phyloP scores from a whole-genome alignment of 768 basidiomycete species.

The Russula sp. region DNA sequence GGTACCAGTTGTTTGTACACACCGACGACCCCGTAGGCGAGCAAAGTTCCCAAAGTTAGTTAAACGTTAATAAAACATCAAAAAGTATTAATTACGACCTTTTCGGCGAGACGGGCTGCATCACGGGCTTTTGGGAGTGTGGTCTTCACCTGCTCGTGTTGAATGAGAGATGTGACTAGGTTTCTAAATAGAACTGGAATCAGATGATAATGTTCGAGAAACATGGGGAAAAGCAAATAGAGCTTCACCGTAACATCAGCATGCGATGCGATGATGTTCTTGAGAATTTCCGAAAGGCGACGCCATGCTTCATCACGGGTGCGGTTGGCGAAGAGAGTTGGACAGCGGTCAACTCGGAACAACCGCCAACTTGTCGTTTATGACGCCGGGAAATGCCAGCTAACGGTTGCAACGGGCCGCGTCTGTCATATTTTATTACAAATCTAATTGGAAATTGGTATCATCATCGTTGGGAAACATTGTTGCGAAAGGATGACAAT shows the following conservation, averaged over 20 bases:
- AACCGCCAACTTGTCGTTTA: not conserved
- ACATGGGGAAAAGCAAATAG: not conserved
- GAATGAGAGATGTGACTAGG: slow-evolving; percentile 87
- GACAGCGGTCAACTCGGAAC: not conserved
- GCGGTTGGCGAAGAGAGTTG: not conserved
- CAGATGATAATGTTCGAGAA: slow-evolving; percentile 1
- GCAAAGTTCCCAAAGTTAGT: too few species aligned
- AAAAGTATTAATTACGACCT: too few species aligned
- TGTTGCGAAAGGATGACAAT: not conserved
- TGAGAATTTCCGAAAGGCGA: slow-evolving; percentile 88
- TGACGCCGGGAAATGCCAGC: not conserved
- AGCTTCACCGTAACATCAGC: slow-evolving; percentile 81
- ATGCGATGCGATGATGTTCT: slow-evolving; percentile 89
- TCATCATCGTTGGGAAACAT: not conserved
- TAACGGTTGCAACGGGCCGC: not conserved
- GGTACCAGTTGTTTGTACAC: too few species aligned
- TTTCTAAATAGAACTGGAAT: slow-evolving; percentile 53
- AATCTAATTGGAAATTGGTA: slow-evolving; percentile 5
- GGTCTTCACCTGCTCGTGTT: slow-evolving; percentile 95
- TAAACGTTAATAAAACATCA: too few species aligned
- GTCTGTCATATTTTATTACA: not conserved
- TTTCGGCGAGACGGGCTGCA: slow-evolving; percentile 86
- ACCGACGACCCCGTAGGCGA: too few species aligned
- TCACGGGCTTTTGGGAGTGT: slow-evolving; percentile 95
- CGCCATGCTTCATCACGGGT: slow-evolving; percentile 84